These are phyloP conservation scores for Ustilago vetiveriae DNA, from an alignment of 1,284 basidiomycete species.

Conservation along the genomic window DNA sequence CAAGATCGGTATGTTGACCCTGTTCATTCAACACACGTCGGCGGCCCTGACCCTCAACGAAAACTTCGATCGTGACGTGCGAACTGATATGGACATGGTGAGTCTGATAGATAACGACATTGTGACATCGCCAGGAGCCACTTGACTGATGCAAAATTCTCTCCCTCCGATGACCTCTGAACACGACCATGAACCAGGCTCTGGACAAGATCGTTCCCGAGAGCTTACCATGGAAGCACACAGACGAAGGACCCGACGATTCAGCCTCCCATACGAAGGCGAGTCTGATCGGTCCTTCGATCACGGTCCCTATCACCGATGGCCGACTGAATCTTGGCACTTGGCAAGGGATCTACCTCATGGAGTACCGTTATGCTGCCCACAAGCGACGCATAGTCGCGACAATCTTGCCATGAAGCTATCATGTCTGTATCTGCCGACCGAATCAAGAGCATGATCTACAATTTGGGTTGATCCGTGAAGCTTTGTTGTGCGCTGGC, in stretches of 20 bases:
- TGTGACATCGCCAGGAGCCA: no score
- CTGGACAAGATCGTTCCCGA: constrained; percentile 84
- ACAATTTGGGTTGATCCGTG: no score
- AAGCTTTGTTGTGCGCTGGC: no score
- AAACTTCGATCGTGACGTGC: constrained; percentile 78
- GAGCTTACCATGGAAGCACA: constrained; percentile 83
- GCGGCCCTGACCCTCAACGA: constrained; percentile 88
- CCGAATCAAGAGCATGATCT: constrained; percentile 1
- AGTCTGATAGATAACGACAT: no score
- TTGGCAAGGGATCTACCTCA: constrained; percentile 86
- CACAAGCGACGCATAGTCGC: constrained; percentile 79
- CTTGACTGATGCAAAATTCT: no score
- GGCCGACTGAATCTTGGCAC: constrained; percentile 84
- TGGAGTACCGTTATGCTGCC: constrained; percentile 78
- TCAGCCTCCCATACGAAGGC: constrained; percentile 83
- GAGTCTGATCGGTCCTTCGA: constrained; percentile 80
- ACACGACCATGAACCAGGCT: no score
- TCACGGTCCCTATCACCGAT: constrained; percentile 85
- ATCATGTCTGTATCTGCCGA: background rate
- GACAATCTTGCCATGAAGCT: constrained; percentile 74
- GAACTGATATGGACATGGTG: constrained; percentile 70
- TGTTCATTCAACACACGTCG: constrained; percentile 84
- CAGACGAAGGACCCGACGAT: constrained; percentile 75
- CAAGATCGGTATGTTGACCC: constrained; percentile 66
- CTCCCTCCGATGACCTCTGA: no score